Evolutionary conservation across 208 protist species (phyloP), one percentile per base, ranked within the genome.

Genomic region (Acanthamoeba triangularis): DNA sequence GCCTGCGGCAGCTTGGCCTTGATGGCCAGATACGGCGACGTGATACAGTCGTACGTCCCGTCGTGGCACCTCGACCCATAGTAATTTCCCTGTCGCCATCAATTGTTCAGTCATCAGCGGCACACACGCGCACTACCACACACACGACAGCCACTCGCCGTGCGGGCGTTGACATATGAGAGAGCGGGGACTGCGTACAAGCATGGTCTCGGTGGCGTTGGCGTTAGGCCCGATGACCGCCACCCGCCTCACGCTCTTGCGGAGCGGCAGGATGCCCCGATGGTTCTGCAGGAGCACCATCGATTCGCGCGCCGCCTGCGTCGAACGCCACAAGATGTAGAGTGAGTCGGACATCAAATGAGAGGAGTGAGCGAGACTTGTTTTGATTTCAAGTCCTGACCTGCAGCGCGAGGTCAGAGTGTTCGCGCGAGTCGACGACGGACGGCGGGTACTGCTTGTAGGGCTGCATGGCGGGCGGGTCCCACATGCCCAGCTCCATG

Each of bases 201-300:
- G 61, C 93, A 96, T 63, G 47, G 78, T 92, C 44, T 63, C 33
- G 30, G 91, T 95, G 59, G 69, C 90, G 59, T 95, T 90, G 49
- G 84, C 80, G 69, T 96, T 74, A 20, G 95, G 95, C 37, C 95
- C 95, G 54, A 96, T 95, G 52, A 96, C 95, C 1, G 95, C 95
- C 7, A 96, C 41, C 37, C 35, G 7, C 18, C 23, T 47, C 37
- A 65, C 30, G 41, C 20, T n/a, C 56, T 67, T 95, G 52, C n/a
- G 6, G 3, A 96, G 80, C 35, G 95, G 95, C 16, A 96, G 47
- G 11, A 90, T 30, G 63, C 25, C 25, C 10, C 28, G n/a, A 37
- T 76, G 8, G 74, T 96, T 96, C 72, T 95, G 90, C 20, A 96
- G 90, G 11, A 96, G 80, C n/a, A 96, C 95, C 23, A 96, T 82